Evolutionary conservation across 495 filamentous ascomycete genomes (phyloP), one percentile per base, ranked within the genome.

Genomic region (Penicillium dipodomyicola): DNA sequence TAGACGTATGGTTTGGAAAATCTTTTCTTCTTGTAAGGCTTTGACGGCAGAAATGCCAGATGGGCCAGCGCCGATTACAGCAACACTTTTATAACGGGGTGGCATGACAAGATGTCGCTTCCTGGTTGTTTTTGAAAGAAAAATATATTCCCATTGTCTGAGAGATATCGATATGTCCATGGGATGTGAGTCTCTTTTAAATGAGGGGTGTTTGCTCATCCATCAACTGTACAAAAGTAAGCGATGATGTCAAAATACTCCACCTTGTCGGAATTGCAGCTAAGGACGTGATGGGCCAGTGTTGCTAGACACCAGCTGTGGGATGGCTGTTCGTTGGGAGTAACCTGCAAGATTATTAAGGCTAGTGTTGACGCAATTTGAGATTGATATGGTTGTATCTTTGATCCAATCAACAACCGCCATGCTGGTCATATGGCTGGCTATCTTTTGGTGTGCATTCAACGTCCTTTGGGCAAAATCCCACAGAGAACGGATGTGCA

Each of bases 191-290:
- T 14, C 2, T 15, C 20, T 35, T 51, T 51, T 51, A 37, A 51
- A 20, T n/a, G 25, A 20, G 25, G 12, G 15, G 1, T 30, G 15
- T 30, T 4, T 25, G 15, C 12, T 11, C 17, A 37, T n/a, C 8
- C 15, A 5, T 29, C 23, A 6, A 5, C 10, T 50, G 11, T 39
- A 27, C 5, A 11, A 17, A 23, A 23, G 22, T 23, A 37, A 33
- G 23, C 23, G 8, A 58, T 58, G 50, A 37, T 54, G 61, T 52
- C 30, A 60, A 51, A 39, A 6, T 27, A 55, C 58, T 48, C 45
- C 58, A 52, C 32, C 14, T 20, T 64, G 44, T 57, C 57, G 58
- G 41, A 45, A 63, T 63, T 52, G 9, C 19, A 35, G 15, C 56
- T 45, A 35, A 20, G 14, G 10, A 11, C 8, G n/a, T 32, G 11